phyloP scores from a whole-genome alignment of 768 basidiomycete genomes.

The Mycena crocata region DNA sequence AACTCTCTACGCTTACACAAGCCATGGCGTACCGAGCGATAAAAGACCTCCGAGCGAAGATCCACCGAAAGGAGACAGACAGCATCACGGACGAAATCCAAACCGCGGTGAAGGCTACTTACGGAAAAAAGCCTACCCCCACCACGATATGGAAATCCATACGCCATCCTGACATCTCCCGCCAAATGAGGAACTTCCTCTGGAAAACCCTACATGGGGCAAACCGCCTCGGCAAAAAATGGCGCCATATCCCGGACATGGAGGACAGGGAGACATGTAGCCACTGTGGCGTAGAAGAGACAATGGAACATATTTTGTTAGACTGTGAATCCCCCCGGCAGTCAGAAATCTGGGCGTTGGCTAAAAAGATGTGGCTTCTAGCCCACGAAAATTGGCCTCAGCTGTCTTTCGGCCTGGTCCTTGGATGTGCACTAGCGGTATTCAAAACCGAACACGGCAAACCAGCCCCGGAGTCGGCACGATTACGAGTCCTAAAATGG shows the following conservation, averaged over 20 bases:
- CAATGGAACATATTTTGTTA: not conserved
- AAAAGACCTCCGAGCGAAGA: not conserved
- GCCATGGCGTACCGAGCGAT: not conserved
- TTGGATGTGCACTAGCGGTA: too few species aligned
- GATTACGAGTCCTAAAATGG: too few species aligned
- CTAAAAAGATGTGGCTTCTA: not conserved
- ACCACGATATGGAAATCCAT: not conserved
- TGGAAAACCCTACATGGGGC: slow-evolving; percentile 14
- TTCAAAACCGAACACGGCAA: too few species aligned
- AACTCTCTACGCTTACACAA: not conserved
- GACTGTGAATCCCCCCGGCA: not conserved
- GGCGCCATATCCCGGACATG: slow-evolving; percentile 21
- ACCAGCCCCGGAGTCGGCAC: too few species aligned
- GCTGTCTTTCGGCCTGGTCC: too few species aligned
- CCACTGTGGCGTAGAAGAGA: not conserved
- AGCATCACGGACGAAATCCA: not conserved
- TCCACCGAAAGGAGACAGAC: not conserved
- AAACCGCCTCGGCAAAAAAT: slow-evolving; percentile 14
- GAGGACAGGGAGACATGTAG: slow-evolving; percentile 5
- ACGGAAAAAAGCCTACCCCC: not conserved
- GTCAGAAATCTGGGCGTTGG: not conserved
- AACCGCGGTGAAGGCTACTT: not conserved
- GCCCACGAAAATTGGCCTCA: too few species aligned
- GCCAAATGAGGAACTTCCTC: slow-evolving; percentile 14
- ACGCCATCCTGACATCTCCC: not conserved